A percentile compares a stretch with the other conserved stretches of the same genome.
Conservation (phyloP, 352 stramenopile species). For the Thalassiosira hispida region DNA sequence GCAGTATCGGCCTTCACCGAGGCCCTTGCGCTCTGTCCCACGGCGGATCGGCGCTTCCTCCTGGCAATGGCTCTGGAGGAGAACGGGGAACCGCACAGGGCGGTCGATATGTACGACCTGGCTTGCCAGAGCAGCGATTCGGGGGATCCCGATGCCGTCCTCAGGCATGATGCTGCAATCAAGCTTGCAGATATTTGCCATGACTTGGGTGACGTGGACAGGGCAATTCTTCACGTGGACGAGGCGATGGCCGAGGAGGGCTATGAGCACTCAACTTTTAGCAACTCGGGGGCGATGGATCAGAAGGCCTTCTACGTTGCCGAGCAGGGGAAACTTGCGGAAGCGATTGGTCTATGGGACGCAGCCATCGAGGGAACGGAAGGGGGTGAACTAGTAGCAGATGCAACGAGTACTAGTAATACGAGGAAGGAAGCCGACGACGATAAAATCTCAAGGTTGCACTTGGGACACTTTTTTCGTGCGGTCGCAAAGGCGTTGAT, state of each 20-base stretch:
- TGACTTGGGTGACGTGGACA: background rate
- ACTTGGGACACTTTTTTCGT: background rate
- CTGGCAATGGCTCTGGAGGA: slow-evolving; percentile 3
- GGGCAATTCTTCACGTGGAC: slow-evolving; percentile 2
- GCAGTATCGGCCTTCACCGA: too few species aligned
- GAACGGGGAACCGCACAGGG: background rate
- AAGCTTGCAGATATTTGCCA: slow-evolving; percentile 1
- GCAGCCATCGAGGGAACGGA: too few species aligned
- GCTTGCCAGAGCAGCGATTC: background rate
- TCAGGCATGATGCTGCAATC: background rate
- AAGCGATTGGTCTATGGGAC: background rate
- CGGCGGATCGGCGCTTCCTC: slow-evolving; percentile 2
- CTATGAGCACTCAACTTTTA: background rate
- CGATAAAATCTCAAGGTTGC: background rate
- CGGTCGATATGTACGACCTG: background rate
- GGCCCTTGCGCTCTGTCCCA: background rate
- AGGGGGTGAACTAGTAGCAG: too few species aligned
- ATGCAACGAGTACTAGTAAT: background rate
- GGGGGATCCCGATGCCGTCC: background rate
- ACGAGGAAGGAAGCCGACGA: background rate
- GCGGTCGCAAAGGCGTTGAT: background rate
- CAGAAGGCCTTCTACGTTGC: background rate
- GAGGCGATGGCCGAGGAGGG: background rate
- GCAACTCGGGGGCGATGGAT: background rate
- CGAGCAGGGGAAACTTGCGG: background rate